Evolutionary conservation across 1,284 basidiomycete genomes (phyloP).

Genomic region (Boletus coffeatus): DNA sequence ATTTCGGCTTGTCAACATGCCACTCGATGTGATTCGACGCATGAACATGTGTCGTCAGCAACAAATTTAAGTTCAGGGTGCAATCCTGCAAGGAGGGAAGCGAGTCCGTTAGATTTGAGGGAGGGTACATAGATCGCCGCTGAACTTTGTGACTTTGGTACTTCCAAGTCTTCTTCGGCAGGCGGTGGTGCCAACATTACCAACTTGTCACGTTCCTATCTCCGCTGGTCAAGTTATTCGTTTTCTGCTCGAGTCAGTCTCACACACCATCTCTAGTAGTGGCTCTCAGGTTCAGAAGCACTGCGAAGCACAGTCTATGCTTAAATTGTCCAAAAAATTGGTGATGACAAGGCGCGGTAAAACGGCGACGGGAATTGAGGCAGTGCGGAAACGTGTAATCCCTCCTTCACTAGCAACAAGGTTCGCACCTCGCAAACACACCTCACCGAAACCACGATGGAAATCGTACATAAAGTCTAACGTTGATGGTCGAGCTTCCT

Average conservation of each 20-base stretch:
- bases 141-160: background rate
- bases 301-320: slow-evolving; percentile 12
- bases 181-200: slow-evolving; percentile 9
- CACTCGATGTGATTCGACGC: background rate
- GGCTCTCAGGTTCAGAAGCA: slow-evolving; percentile 18
- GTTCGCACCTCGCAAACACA: slow-evolving; percentile 22
- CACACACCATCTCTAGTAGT: background rate
- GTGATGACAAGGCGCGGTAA: slow-evolving; percentile 27
- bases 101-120: background rate
- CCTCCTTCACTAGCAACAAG: slow-evolving; percentile 9
- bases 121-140: slow-evolving; percentile 16
- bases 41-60: slow-evolving; percentile 1
- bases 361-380: slow-evolving; percentile 30
- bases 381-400: slow-evolving; percentile 27
- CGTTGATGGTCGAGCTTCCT: slow-evolving; percentile 9
- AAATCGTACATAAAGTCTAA: slow-evolving; percentile 28
- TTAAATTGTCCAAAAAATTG: slow-evolving; percentile 7
- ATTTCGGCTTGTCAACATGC: background rate
- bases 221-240: background rate
- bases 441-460: slow-evolving; percentile 34
- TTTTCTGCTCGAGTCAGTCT: background rate
- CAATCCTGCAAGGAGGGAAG: slow-evolving; percentile 1
- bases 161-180: background rate
- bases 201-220: slow-evolving; percentile 1
- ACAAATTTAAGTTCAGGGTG: background rate